These are phyloP conservation scores for Arthrobotrys conoides DNA, from an alignment of 2,329 filamentous ascomycete genomes.

Conservation along the genomic window DNA sequence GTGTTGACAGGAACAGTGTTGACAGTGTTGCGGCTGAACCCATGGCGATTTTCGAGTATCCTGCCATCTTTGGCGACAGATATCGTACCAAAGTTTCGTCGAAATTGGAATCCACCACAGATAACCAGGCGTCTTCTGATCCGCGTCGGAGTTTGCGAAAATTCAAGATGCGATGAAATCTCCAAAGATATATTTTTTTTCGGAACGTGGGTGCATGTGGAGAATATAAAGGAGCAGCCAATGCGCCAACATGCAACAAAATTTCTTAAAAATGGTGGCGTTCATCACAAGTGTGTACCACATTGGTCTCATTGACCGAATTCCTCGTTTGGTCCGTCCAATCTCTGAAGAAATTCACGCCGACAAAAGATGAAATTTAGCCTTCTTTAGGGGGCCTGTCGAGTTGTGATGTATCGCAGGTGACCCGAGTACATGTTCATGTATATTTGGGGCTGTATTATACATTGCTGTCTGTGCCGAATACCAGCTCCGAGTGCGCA, in stretches of 20 bases:
- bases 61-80: constrained; percentile 45
- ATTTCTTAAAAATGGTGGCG: constrained; percentile 35
- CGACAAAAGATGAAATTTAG: constrained; percentile 56
- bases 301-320: constrained; percentile 9
- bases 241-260: constrained; percentile 13
- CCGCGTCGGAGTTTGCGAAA: not conserved
- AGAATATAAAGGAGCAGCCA: constrained; percentile 53
- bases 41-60: constrained; percentile 38
- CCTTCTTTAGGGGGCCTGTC: constrained; percentile 12
- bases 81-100: constrained; percentile 3
- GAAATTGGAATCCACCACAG: constrained; percentile 4
- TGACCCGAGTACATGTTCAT: constrained; percentile 17
- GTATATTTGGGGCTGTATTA: constrained; percentile 17
- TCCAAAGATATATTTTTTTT: not conserved
- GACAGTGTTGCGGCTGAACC: constrained; percentile 50
- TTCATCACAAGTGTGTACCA: constrained; percentile 16
- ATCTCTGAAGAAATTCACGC: constrained; percentile 30
- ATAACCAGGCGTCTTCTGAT: not conserved
- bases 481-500: not conserved
- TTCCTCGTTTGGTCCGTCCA: constrained; percentile 35
- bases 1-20: constrained; percentile 39
- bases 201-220: constrained; percentile 30
- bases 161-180: constrained; percentile 9
- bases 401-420: not conserved
- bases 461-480: not conserved